Evolutionary conservation across 2,329 filamentous ascomycete species (phyloP).

Genomic region (Incumbomyces delicatus): DNA sequence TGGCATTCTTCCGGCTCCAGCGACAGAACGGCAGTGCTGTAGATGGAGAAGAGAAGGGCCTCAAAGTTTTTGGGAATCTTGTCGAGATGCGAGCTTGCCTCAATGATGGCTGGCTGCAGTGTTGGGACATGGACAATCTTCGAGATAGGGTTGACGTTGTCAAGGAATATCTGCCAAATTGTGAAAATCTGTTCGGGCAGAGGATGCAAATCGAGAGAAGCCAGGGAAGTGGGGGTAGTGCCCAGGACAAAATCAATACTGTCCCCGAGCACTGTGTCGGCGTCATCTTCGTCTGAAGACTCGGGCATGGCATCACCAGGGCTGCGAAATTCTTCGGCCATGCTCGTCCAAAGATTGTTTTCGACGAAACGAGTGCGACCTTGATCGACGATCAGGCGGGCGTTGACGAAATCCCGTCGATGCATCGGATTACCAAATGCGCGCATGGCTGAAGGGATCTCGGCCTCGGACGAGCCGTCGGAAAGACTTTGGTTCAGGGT

Average conservation of each 20-base stretch:
- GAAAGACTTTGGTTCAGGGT: background rate
- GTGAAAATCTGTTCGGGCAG: constrained; percentile 42
- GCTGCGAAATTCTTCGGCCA: constrained; percentile 14
- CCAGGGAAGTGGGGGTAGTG: constrained; percentile 15
- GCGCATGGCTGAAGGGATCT: background rate
- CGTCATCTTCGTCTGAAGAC: constrained; percentile 20
- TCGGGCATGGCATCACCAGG: constrained; percentile 16
- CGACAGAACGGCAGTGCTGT: constrained; percentile 48
- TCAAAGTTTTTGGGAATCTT: constrained; percentile 33
- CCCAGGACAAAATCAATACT: constrained; percentile 17
- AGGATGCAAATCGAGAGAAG: constrained; percentile 21
- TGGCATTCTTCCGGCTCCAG: constrained; percentile 28
- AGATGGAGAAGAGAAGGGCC: constrained; percentile 50
- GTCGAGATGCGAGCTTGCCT: constrained; percentile 40
- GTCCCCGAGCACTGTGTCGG: constrained; percentile 13
- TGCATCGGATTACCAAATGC: background rate
- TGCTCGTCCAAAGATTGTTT: constrained; percentile 20
- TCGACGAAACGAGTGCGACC: constrained; percentile 18
- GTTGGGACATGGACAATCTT: constrained; percentile 65
- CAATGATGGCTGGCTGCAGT: constrained; percentile 54
- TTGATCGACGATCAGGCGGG: constrained; percentile 14
- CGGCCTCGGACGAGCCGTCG: background rate
- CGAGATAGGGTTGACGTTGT: constrained; percentile 64
- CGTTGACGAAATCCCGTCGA: constrained; percentile 4
- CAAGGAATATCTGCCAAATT: constrained; percentile 65